Percentiles rank a stretch among this genome's conserved stretches.
Conservation (phyloP, 768 basidiomycete species). For the Panaeolus cyanescens region DNA sequence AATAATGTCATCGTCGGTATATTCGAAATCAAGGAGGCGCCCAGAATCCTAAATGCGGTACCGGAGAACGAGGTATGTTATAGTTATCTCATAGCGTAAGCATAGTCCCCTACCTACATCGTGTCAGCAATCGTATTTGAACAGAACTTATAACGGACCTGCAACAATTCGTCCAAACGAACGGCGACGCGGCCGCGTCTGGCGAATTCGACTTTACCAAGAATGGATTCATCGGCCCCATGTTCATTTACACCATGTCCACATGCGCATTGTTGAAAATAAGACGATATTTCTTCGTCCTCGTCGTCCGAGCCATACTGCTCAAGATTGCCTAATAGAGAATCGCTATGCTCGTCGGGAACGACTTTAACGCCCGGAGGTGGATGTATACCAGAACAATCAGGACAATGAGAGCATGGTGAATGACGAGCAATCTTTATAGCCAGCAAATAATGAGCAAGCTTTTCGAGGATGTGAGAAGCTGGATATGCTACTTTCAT, state of each 20-base stretch:
- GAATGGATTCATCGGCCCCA: slow-evolving; percentile 58
- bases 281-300: slow-evolving; percentile 57
- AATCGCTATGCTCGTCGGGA: slow-evolving; percentile 53
- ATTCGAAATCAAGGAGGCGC: slow-evolving; percentile 78
- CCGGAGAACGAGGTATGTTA: not conserved
- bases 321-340: slow-evolving; percentile 54
- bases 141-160: slow-evolving; percentile 49
- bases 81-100: not conserved
- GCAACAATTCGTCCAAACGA: slow-evolving; percentile 78
- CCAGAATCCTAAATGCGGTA: slow-evolving; percentile 59
- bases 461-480: slow-evolving; percentile 48
- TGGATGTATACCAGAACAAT: slow-evolving; percentile 76
- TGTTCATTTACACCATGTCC: slow-evolving; percentile 68
- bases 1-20: slow-evolving; percentile 67
- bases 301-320: slow-evolving; percentile 78
- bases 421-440: slow-evolving; percentile 87
- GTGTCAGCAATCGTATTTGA: slow-evolving; percentile 1
- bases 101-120: not conserved
- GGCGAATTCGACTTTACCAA: slow-evolving; percentile 66
- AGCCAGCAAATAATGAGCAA: slow-evolving; percentile 51
- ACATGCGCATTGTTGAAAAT: slow-evolving; percentile 67
- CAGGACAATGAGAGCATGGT: slow-evolving; percentile 61
- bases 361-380: slow-evolving; percentile 57
- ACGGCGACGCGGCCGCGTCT: slow-evolving; percentile 76
- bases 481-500: slow-evolving; percentile 76